Evolutionary conservation across 1,284 basidiomycete genomes (phyloP).

Genomic region (Cronartium quercuum): DNA sequence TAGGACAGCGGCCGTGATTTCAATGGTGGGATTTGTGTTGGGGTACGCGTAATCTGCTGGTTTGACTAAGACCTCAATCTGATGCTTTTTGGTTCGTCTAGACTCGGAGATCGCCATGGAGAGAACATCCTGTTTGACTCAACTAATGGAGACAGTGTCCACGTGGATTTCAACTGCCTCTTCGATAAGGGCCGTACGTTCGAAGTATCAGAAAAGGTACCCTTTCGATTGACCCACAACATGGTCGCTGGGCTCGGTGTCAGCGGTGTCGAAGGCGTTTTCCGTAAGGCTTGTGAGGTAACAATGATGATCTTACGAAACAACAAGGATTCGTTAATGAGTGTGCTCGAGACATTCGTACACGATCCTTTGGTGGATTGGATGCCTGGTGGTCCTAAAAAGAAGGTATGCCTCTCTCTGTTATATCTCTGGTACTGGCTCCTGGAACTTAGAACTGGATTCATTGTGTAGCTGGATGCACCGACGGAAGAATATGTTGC

Average conservation of each 20-base stretch:
- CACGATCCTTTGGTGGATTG: constrained; percentile 97
- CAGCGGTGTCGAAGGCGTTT: constrained; percentile 88
- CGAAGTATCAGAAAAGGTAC: constrained; percentile 85
- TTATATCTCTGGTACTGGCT: background rate
- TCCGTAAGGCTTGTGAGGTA: constrained; percentile 86
- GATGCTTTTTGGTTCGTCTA: constrained; percentile 47
- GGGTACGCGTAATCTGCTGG: constrained; percentile 58
- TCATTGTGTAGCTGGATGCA: constrained; percentile 44
- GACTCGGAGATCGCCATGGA: constrained; percentile 92
- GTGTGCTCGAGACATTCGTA: constrained; percentile 91
- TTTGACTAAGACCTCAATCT: constrained; percentile 9
- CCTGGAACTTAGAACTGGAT: constrained; percentile 40
- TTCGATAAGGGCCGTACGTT: constrained; percentile 92
- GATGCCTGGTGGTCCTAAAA: constrained; percentile 58
- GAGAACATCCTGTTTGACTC: constrained; percentile 94
- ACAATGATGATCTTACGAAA: constrained; percentile 78
- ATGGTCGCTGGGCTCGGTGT: constrained; percentile 88
- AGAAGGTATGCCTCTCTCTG: constrained; percentile 43
- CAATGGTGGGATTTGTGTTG: constrained; percentile 95
- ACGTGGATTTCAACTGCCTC: constrained; percentile 97
- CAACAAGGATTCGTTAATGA: constrained; percentile 92
- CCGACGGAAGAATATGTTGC: constrained; percentile 47
- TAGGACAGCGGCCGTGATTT: constrained; percentile 92
- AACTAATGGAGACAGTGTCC: constrained; percentile 82
- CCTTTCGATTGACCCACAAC: constrained; percentile 93